These are phyloP conservation scores for Gloeopeniophorella convolvens DNA, from an alignment of 768 basidiomycete species.

Conservation along the genomic window DNA sequence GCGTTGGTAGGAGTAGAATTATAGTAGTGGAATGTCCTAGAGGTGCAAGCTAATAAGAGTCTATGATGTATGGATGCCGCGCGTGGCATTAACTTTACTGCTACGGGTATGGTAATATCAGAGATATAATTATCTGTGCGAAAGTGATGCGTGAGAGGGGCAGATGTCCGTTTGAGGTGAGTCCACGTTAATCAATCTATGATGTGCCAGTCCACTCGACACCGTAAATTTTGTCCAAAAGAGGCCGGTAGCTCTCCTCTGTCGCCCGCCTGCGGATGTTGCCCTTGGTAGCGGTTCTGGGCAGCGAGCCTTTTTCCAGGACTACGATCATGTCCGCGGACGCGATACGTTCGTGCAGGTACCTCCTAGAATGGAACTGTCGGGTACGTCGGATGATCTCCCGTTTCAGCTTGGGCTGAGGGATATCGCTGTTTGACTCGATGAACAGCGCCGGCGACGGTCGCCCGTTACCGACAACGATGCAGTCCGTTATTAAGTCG, in stretches of 20 bases:
- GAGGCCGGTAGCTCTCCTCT: slow-evolving; percentile 52
- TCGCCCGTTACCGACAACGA: slow-evolving; percentile 71
- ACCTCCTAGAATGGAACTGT: slow-evolving; percentile 67
- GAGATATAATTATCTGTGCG: slow-evolving; percentile 1
- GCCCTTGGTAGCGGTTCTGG: slow-evolving; percentile 75
- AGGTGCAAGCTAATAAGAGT: slow-evolving; percentile 4
- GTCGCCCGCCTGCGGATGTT: slow-evolving; percentile 75
- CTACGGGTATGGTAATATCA: slow-evolving; percentile 1
- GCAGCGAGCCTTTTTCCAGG: slow-evolving; percentile 58
- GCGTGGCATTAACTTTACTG: slow-evolving; percentile 5
- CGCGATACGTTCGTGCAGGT: slow-evolving; percentile 73
- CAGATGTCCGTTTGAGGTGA: background rate
- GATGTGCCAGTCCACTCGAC: slow-evolving; percentile 11
- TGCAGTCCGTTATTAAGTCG: slow-evolving; percentile 60
- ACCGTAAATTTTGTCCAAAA: slow-evolving; percentile 55
- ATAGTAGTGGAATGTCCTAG: slow-evolving; percentile 1
- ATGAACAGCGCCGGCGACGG: slow-evolving; percentile 74
- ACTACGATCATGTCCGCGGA: slow-evolving; percentile 59
- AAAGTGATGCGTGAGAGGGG: background rate
- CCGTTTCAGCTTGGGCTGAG: slow-evolving; percentile 54
- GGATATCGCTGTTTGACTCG: slow-evolving; percentile 46
- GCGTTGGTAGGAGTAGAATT: background rate
- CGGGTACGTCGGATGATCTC: slow-evolving; percentile 69
- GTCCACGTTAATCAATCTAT: background rate
- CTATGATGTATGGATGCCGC: background rate